Conservation (phyloP, 352 stramenopile species). For the Globisporangium sylvaticum region DNA sequence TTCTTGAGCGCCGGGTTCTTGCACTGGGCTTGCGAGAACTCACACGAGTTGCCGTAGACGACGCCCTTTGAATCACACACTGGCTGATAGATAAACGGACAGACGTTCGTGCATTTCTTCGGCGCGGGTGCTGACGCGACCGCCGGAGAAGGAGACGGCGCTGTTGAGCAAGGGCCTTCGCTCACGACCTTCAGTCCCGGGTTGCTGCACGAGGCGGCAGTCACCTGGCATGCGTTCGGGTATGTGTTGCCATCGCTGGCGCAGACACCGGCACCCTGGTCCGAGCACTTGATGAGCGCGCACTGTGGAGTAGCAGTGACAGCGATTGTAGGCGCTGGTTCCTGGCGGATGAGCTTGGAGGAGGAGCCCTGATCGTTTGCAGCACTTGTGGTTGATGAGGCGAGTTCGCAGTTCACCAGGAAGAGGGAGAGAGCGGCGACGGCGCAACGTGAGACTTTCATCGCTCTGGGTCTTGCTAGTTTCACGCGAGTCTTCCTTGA, state of each 20-base stretch:
- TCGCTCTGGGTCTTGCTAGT: neutral
- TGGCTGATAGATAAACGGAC: slow-evolving; percentile 20
- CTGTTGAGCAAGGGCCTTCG: slow-evolving; percentile 6
- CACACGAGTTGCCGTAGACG: slow-evolving; percentile 49
- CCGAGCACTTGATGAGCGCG: slow-evolving; percentile 17
- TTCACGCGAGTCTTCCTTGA: neutral
- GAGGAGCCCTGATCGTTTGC: neutral
- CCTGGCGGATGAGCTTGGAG: neutral
- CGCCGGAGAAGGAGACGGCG: neutral
- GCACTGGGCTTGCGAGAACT: slow-evolving; percentile 38
- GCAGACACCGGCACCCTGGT: slow-evolving; percentile 9
- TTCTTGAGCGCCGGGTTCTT: slow-evolving; percentile 6
- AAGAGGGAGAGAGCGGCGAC: neutral
- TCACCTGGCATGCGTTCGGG: slow-evolving; percentile 14
- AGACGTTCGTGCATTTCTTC: neutral
- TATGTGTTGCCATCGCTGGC: slow-evolving; percentile 17
- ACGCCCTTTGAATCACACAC: slow-evolving; percentile 46
- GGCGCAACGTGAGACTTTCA: neutral
- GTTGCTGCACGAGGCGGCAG: neutral
- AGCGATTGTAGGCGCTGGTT: neutral
- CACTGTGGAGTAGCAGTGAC: neutral
- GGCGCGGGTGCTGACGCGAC: neutral
- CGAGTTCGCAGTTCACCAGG: neutral
- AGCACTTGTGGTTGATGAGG: neutral
- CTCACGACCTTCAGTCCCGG: slow-evolving; percentile 3